These are phyloP conservation scores for Penicillium sp. DNA, from an alignment of 2,329 filamentous ascomycete species.

Conservation along the genomic window DNA sequence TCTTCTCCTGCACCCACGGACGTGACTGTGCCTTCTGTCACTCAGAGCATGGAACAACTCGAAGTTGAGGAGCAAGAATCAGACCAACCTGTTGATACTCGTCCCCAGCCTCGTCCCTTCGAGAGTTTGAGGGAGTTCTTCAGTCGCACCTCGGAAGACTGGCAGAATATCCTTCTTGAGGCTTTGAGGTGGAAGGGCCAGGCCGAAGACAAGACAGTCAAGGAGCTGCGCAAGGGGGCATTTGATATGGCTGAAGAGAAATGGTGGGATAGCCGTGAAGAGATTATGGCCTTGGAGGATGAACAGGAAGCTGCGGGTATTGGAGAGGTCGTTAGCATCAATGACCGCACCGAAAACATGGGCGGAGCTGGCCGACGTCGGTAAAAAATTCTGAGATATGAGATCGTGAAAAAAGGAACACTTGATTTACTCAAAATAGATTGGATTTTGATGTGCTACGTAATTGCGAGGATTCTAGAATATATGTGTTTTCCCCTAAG, in stretches of 20 bases:
- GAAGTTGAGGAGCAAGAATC: slow-evolving; percentile 45
- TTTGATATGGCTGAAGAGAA: slow-evolving; percentile 93
- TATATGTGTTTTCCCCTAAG: neutral
- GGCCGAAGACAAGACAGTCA: slow-evolving; percentile 64
- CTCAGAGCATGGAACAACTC: slow-evolving; percentile 42
- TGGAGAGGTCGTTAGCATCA: slow-evolving; percentile 87
- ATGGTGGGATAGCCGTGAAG: slow-evolving; percentile 98
- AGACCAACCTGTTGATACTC: slow-evolving; percentile 60
- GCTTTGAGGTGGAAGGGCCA: slow-evolving; percentile 70
- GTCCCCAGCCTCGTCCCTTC: slow-evolving; percentile 80
- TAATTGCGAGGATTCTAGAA: neutral
- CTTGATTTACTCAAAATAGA: neutral
- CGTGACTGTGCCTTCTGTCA: slow-evolving; percentile 41
- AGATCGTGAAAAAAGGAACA: neutral
- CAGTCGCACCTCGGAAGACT: slow-evolving; percentile 79
- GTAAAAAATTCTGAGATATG: slow-evolving; percentile 24
- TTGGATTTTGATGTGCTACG: neutral
- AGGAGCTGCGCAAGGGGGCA: slow-evolving; percentile 89
- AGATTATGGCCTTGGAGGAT: slow-evolving; percentile 87
- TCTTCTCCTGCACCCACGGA: slow-evolving; percentile 44
- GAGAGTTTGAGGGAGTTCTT: slow-evolving; percentile 93
- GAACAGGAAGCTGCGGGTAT: slow-evolving; percentile 96
- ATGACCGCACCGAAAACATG: slow-evolving; percentile 65
- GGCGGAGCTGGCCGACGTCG: slow-evolving; percentile 53
- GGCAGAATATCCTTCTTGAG: slow-evolving; percentile 85